These are phyloP conservation scores for Collybia nuda DNA, from an alignment of 768 basidiomycete genomes.

Conservation along the genomic window DNA sequence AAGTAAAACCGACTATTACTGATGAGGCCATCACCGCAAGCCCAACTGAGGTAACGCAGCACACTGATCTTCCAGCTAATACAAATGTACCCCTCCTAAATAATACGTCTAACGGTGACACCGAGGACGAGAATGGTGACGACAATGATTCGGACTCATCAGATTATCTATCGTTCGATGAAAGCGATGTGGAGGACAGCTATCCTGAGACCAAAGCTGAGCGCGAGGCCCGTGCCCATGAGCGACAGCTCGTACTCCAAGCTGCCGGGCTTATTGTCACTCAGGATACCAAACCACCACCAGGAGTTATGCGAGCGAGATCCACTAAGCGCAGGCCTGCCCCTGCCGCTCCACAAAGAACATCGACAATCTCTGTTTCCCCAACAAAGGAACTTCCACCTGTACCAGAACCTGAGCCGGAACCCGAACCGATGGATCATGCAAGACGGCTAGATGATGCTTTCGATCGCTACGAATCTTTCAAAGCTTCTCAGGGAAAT, in stretches of 20 bases:
- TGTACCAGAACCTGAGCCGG: conserved; percentile 33
- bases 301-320: conserved; percentile 31
- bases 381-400: conserved; percentile 55
- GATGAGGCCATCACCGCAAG: background rate
- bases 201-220: conserved; percentile 48
- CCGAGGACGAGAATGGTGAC: conserved; percentile 18
- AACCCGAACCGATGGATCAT: conserved; percentile 31
- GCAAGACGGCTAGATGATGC: conserved; percentile 70
- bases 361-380: conserved; percentile 21
- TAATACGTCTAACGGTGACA: conserved; percentile 5
- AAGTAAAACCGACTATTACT: conserved; percentile 1
- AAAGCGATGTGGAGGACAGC: conserved; percentile 31
- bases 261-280: conserved; percentile 85
- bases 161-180: conserved; percentile 38
- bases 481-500: conserved; percentile 52
- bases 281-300: conserved; percentile 52
- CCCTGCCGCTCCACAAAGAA: conserved; percentile 46
- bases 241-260: conserved; percentile 81
- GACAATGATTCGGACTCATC: conserved; percentile 30
- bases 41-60: conserved; percentile 1
- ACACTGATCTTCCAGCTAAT: background rate
- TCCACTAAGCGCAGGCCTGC: conserved; percentile 38
- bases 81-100: conserved; percentile 1
- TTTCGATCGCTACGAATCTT: conserved; percentile 88
- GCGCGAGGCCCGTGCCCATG: conserved; percentile 62